Evolutionary conservation across 345 rosid species (phyloP).

Genomic region (Aquilaria sinensis): DNA sequence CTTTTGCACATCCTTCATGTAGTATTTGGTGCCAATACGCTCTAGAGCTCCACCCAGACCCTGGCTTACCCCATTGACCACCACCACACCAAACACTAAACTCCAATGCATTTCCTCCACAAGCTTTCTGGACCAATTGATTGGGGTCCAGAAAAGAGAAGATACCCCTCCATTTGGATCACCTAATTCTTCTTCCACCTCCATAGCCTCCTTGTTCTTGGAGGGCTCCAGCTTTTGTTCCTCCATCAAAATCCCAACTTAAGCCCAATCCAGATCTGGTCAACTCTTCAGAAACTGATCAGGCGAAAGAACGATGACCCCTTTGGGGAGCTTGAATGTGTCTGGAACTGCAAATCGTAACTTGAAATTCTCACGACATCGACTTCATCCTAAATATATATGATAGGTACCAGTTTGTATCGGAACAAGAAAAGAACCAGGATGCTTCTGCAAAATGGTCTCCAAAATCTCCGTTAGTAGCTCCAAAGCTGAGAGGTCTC

Average conservation of each 20-base stretch:
- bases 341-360: not conserved
- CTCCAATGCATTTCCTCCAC: constrained; percentile 86
- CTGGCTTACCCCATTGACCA: constrained; percentile 74
- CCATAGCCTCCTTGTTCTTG: constrained; percentile 31
- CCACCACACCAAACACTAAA: constrained; percentile 76
- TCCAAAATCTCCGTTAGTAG: too few relatives aligned
- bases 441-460: too few relatives aligned
- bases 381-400: too few relatives aligned
- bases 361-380: not conserved
- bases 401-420: too few relatives aligned
- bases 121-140: constrained; percentile 76
- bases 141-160: constrained; percentile 43
- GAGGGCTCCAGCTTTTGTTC: constrained; percentile 18
- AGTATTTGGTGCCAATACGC: constrained; percentile 77
- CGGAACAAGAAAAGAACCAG: too few relatives aligned
- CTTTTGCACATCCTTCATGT: constrained; percentile 97
- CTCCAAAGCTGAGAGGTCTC: too few relatives aligned
- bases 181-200: constrained; percentile 19
- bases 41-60: constrained; percentile 82
- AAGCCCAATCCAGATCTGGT: not conserved
- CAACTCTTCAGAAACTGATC: not conserved
- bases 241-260: not conserved
- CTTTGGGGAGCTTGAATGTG: constrained; percentile 3
- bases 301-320: not conserved
- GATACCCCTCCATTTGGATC: constrained; percentile 3